phyloP scores from a whole-genome alignment of 1,139 yeast genomes.

The Fermentozyma sake region DNA sequence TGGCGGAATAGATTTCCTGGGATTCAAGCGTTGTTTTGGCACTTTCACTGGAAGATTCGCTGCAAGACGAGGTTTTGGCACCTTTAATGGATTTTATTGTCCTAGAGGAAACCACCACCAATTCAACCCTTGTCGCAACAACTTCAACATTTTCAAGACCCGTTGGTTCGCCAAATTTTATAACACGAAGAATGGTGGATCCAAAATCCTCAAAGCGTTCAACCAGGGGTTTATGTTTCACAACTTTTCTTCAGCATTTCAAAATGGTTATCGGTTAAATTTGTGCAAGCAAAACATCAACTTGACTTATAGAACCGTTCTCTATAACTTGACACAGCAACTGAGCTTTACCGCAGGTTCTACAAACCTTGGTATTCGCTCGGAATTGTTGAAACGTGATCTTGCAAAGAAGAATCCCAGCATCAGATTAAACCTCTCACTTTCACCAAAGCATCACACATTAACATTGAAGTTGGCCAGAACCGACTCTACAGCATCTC shows the following conservation, averaged over 20 bases:
- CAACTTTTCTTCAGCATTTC: constrained; percentile 23
- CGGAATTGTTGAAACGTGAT: no score
- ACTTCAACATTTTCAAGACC: constrained; percentile 6
- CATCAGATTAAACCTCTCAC: constrained; percentile 20
- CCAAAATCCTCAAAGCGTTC: constrained; percentile 9
- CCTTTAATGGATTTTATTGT: no score
- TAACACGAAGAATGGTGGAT: constrained; percentile 6
- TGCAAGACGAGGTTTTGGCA: no score
- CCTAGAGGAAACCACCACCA: no score
- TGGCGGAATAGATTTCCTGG: no score
- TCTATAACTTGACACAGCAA: constrained; percentile 11
- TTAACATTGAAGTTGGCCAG: constrained; percentile 35
- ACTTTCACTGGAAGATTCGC: constrained; percentile 1
- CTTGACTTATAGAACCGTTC: constrained; percentile 17
- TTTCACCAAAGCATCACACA: constrained; percentile 33
- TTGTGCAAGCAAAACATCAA: constrained; percentile 17
- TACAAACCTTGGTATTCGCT: no score
- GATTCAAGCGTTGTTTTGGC: constrained; percentile 2
- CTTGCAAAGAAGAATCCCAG: constrained; percentile 4
- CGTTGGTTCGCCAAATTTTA: constrained; percentile 10
- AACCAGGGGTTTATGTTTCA: constrained; percentile 18
- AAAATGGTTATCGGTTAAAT: constrained; percentile 17
- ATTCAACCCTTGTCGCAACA: constrained; percentile 10
- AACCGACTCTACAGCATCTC: constrained; percentile 24
- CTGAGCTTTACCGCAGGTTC: no score